Evolutionary conservation across 2,329 filamentous ascomycete species (phyloP).

Genomic region (Fusarium sp.): DNA sequence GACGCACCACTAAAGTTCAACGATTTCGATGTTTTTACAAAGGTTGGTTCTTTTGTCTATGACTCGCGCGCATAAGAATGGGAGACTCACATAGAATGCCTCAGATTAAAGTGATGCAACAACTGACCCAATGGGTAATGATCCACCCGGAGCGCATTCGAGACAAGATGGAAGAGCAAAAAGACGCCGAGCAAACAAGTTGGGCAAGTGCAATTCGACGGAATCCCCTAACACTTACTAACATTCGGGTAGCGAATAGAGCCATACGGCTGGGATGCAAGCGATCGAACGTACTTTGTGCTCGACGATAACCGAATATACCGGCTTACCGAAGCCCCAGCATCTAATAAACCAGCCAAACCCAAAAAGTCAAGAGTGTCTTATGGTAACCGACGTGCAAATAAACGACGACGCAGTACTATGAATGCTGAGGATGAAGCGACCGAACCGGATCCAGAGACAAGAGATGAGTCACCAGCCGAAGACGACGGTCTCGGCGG

Average conservation of each 20-base stretch:
- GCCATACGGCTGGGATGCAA: constrained; percentile 86
- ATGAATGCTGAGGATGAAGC: constrained; percentile 49
- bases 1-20: constrained; percentile 79
- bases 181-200: constrained; percentile 80
- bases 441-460: constrained; percentile 51
- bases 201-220: constrained; percentile 73
- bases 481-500: constrained; percentile 76
- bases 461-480: constrained; percentile 45
- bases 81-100: not conserved
- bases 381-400: constrained; percentile 68
- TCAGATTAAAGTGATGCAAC: constrained; percentile 81
- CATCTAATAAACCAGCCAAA: constrained; percentile 72
- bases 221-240: constrained; percentile 9
- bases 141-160: constrained; percentile 87
- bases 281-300: constrained; percentile 89
- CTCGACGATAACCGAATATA: constrained; percentile 96
- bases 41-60: constrained; percentile 62
- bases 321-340: constrained; percentile 79
- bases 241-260: constrained; percentile 71
- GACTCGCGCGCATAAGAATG: not conserved
- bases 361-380: constrained; percentile 68
- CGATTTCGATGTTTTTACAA: constrained; percentile 84
- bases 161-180: constrained; percentile 85
- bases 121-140: constrained; percentile 90
- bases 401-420: constrained; percentile 75